Evolutionary conservation across 108 stramenopile species (phyloP).

Genomic region (Fragilaria crotonensis): DNA sequence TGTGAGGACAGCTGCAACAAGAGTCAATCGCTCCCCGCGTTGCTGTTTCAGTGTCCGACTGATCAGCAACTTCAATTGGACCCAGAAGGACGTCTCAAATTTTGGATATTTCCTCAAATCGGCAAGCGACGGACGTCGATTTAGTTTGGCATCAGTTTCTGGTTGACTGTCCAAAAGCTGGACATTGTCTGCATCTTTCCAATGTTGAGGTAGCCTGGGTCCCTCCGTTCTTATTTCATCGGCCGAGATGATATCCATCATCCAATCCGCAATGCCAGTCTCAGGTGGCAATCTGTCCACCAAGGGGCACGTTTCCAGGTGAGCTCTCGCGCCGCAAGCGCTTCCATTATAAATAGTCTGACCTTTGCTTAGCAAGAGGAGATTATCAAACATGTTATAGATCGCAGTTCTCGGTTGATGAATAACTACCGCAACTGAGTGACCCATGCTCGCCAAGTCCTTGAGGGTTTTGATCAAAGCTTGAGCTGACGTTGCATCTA

Average conservation of each 20-base stretch:
- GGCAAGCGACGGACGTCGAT: constrained; percentile 5
- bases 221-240: constrained; percentile 31
- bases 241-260: constrained; percentile 64
- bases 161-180: not conserved
- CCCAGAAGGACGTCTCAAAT: constrained; percentile 39
- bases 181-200: constrained; percentile 19
- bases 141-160: not conserved
- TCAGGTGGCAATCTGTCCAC: constrained; percentile 45
- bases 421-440: constrained; percentile 79
- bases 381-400: constrained; percentile 71
- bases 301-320: constrained; percentile 43
- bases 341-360: constrained; percentile 49
- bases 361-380: constrained; percentile 63
- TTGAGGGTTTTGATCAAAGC: constrained; percentile 63
- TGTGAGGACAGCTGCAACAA: constrained; percentile 33
- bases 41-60: constrained; percentile 55
- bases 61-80: constrained; percentile 42
- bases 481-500: constrained; percentile 78
- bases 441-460: constrained; percentile 43
- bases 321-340: constrained; percentile 28
- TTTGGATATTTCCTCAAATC: constrained; percentile 39
- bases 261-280: constrained; percentile 80
- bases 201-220: constrained; percentile 9
- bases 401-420: constrained; percentile 88
- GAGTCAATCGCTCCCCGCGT: constrained; percentile 58